A percentile compares a stretch with the other conserved stretches of the same genome.
phyloP scores from a whole-genome alignment of 768 basidiomycete genomes.

The Russula griseocarnosa region DNA sequence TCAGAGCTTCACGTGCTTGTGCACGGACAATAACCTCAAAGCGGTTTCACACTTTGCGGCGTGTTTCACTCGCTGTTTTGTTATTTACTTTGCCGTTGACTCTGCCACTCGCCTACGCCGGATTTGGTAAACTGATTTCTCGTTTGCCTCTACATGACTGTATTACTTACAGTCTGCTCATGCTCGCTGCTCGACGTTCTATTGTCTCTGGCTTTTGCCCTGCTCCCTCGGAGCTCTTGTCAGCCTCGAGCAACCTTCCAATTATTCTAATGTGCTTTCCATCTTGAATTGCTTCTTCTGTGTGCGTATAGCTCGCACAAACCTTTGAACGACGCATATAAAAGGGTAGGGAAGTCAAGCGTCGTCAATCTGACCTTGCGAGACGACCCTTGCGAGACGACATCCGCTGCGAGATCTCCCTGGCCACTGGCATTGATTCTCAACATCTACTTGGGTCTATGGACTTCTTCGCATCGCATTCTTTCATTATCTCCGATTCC shows the following conservation, averaged over 20 bases:
- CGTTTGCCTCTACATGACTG: not conserved
- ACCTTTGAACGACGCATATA: not conserved
- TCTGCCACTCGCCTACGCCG: too few relatives aligned
- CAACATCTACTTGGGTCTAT: not conserved
- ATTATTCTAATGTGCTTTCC: not conserved
- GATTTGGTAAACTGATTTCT: too few relatives aligned
- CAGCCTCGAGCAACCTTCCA: not conserved
- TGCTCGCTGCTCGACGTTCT: not conserved
- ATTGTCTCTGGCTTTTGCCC: not conserved
- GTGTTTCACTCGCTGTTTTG: too few relatives aligned
- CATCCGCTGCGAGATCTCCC: not conserved
- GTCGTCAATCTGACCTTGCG: not conserved
- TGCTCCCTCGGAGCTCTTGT: conserved; percentile 1
- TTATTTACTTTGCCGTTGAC: too few relatives aligned
- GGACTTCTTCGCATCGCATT: not conserved
- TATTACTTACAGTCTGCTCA: not conserved
- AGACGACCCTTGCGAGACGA: too few relatives aligned
- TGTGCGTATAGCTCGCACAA: not conserved
- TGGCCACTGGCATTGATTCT: not conserved
- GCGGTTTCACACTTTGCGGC: too few relatives aligned
- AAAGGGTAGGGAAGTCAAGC: too few relatives aligned
- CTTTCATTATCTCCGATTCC: not conserved
- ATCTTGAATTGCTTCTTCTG: not conserved
- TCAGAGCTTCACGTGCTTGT: not conserved
- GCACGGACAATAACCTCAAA: not conserved